These are phyloP conservation scores for Exophiala dermatitidis DNA, from an alignment of 2,329 filamentous ascomycete genomes.

Conservation along the genomic window DNA sequence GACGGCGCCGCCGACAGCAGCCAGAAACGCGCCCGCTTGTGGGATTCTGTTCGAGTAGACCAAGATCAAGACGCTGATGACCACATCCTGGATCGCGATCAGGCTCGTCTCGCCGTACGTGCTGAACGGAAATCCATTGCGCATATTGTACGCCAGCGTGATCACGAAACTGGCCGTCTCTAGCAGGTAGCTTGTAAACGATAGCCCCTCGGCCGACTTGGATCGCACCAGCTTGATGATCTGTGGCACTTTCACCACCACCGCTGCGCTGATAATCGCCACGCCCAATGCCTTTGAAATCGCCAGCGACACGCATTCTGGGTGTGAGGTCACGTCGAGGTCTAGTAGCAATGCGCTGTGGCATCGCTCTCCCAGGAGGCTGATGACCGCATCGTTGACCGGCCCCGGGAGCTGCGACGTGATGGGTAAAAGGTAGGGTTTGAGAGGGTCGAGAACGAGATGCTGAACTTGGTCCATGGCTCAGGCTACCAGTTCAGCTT, in stretches of 20 bases:
- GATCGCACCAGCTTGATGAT: constrained; percentile 84
- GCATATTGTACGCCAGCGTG: constrained; percentile 82
- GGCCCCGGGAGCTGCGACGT: constrained; percentile 67
- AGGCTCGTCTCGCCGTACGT: constrained; percentile 93
- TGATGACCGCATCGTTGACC: constrained; percentile 65
- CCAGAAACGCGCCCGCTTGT: constrained; percentile 70
- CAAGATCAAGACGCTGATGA: constrained; percentile 79
- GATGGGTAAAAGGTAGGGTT: constrained; percentile 54
- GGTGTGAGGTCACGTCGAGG: constrained; percentile 64
- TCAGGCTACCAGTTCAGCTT: background rate
- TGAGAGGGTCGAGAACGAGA: constrained; percentile 37
- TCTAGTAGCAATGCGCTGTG: constrained; percentile 81
- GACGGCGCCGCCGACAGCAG: constrained; percentile 61
- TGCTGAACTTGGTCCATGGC: constrained; percentile 39
- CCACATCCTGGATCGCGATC: constrained; percentile 85
- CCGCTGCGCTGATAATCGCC: constrained; percentile 82
- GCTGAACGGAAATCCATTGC: constrained; percentile 88
- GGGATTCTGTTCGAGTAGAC: constrained; percentile 65
- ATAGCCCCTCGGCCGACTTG: constrained; percentile 73
- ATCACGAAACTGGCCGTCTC: constrained; percentile 86
- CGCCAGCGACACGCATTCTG: constrained; percentile 76
- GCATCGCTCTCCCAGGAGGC: constrained; percentile 75
- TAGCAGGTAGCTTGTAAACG: constrained; percentile 84
- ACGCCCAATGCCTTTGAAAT: constrained; percentile 89
- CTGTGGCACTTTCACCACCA: constrained; percentile 93